phyloP scores from a whole-genome alignment of 495 filamentous ascomycete species.

The Haplographium delicatum region DNA sequence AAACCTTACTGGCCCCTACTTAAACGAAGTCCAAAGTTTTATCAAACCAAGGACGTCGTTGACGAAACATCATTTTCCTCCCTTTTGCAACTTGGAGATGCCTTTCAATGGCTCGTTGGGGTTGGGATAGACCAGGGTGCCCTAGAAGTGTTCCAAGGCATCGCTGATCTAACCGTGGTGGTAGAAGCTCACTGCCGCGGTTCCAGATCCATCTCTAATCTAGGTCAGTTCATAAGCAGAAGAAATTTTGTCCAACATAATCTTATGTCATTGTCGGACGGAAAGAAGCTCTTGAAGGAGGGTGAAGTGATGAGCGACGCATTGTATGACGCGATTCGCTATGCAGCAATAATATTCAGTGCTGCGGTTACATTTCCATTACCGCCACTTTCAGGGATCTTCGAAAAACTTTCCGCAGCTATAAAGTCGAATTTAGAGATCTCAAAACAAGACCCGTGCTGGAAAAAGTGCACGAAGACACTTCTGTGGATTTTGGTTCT shows the following conservation, averaged over 20 bases:
- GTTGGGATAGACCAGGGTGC: not conserved
- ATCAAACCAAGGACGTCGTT: no score
- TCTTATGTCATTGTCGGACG: slow-evolving; percentile 1
- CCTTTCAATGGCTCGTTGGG: not conserved
- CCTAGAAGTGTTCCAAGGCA: not conserved
- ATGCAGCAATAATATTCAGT: slow-evolving; percentile 3
- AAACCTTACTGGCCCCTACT: slow-evolving; percentile 11
- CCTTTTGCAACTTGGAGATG: not conserved
- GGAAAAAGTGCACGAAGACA: not conserved
- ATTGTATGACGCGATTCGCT: slow-evolving; percentile 7
- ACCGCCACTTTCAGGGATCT: not conserved
- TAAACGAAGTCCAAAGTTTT: not conserved
- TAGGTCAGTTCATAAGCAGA: not conserved
- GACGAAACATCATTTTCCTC: not conserved
- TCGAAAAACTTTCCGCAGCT: not conserved
- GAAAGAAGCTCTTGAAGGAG: not conserved
- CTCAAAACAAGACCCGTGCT: not conserved
- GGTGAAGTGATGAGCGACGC: not conserved
- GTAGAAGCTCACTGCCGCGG: slow-evolving; percentile 7
- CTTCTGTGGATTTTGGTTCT: slow-evolving; percentile 10
- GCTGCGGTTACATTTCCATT: slow-evolving; percentile 7
- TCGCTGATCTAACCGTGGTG: slow-evolving; percentile 6
- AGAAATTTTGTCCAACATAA: not conserved
- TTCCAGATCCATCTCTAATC: not conserved
- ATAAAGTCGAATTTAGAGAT: not conserved